Evolutionary conservation across 176 grass and related monocot genomes (phyloP), one percentile per base, ranked within the genome.

Genomic region (Miscanthus lutarioriparius): DNA sequence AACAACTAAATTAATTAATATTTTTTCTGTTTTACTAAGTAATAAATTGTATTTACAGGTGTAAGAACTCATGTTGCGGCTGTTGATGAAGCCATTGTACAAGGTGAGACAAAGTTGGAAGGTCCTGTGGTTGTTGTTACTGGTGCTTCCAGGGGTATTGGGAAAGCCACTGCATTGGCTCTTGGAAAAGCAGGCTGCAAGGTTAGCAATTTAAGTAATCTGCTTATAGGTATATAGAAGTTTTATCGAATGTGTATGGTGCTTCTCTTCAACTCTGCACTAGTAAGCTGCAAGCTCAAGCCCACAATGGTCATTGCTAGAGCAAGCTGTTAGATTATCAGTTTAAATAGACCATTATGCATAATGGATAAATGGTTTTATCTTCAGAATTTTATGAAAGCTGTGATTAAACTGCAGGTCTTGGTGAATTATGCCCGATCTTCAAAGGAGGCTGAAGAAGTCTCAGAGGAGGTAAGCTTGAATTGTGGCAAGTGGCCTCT

Each of bases 341-440:
- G 15, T 73, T 45, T 62, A 35, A 30, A 45, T n/a, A 1, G 56
- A 59, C 9, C 53, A 59, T 62, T 45, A 64, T 68, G 77, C 39
- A 66, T 47, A 66, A 47, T 45, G 3, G 15, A 32, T 32, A 78
- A 16, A 61, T 43, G 17, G 4, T 35, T 75, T 64, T 64, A 43
- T 80, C 9, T 5, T 36, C 3, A 27, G 45, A 23, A 3, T 51
- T 7, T 64, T 73, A 74, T 16, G 58, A 80, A 66, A 30, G 23
- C 8, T 35, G 20, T 53, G 16, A 44, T 70, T 72, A 23, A 59
- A 19, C 45, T 91, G 62, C 76, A 99, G 96, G 93, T 99, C 36
- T 91, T 99, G 72, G 93, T 99, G 77, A 99, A 99, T 82, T 99
- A 96, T 69, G 96, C 96, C 17, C 91, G 96, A 20, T 99, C 96